Conservation (phyloP, 441 rosid species). For the Populus trichocarpa region DNA sequence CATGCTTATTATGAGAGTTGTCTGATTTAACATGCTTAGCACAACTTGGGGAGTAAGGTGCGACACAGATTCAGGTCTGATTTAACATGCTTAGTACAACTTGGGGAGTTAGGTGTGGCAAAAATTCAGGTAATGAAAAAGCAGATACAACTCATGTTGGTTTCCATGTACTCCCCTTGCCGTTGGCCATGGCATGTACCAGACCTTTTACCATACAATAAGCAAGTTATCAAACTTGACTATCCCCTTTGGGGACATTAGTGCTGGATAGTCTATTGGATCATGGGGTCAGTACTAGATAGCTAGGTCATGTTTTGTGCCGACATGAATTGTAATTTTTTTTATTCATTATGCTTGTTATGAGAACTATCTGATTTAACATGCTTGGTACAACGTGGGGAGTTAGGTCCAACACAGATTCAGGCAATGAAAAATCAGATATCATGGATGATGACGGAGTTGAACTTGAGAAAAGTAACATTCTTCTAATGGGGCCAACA, state of each 20-base stretch:
- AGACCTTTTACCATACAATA: not conserved
- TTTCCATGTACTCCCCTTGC: not conserved
- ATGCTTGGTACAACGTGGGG: conserved; percentile 30
- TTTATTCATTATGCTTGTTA: not conserved
- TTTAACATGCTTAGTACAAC: conserved; percentile 12
- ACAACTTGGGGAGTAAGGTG: conserved; percentile 54
- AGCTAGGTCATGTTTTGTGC: conserved; percentile 4
- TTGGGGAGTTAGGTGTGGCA: conserved; percentile 49
- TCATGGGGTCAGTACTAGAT: conserved; percentile 5
- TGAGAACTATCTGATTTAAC: conserved; percentile 4
- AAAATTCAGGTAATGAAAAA: no score
- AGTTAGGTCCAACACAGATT: conserved; percentile 42
- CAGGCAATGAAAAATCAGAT: conserved; percentile 33
- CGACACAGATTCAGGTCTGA: not conserved
- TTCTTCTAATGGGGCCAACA: conserved; percentile 97
- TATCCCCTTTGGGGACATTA: not conserved
- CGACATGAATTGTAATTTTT: conserved; percentile 2
- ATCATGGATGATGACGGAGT: conserved; percentile 65
- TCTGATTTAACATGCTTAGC: conserved; percentile 7
- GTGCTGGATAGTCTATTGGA: not conserved
- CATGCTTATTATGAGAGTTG: conserved; percentile 6
- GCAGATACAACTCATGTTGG: no score
- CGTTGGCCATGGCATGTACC: not conserved
- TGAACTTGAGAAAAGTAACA: conserved; percentile 97
- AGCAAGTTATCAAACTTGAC: not conserved